Evolutionary conservation across 371 early-diverging fungal species (phyloP), one percentile per base, ranked within the genome.

Genomic region (Mucor lusitanicus): DNA sequence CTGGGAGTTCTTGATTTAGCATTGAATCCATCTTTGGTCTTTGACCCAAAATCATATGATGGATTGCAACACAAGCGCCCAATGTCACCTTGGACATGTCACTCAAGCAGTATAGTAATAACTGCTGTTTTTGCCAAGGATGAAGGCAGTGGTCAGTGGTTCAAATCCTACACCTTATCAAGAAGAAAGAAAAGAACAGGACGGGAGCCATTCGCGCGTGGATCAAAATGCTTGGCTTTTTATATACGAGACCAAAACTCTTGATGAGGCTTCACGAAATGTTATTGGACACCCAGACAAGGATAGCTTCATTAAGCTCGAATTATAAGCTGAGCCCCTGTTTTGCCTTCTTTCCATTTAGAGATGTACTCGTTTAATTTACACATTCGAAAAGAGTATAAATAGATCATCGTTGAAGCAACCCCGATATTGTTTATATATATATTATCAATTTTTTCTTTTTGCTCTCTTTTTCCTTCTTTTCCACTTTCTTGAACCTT

Each of bases 401-500:
- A 44, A 44, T 44, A 44, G 44, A 44, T 44, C 44, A 42, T 42
- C 42, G 2, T 42, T n/a, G 15, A 6, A 42, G 42, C 42, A 44
- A 44, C 44, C 44, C 44, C 44, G 44, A 44, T 19, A 46, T 46
- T 46, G n/a, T n/a, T n/a, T 42, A n/a, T 46, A 3, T 46, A 46
- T 46, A 46, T 37, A 46, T 21, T 21, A 19, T 28, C 42, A 37
- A 27, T 60, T 23, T n/a, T 42, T 12, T 6, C 15, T 56, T 44
- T 39, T 17, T 37, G 17, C 37, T 57, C 68, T 46, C 40, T 25
- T 60, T 54, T 23, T 59, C 44, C 23, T 9, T 60, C 21, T 44
- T 19, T 63, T 65, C 53, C 44, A 50, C 19, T 70, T 61, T 37
- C 3, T 33, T 6, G 23, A 55, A 40, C 30, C 27, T 58, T 67